Evolutionary conservation across 371 early-diverging fungal species (phyloP), one percentile per base, ranked within the genome.

Genomic region (Cokeromyces recurvatus): DNA sequence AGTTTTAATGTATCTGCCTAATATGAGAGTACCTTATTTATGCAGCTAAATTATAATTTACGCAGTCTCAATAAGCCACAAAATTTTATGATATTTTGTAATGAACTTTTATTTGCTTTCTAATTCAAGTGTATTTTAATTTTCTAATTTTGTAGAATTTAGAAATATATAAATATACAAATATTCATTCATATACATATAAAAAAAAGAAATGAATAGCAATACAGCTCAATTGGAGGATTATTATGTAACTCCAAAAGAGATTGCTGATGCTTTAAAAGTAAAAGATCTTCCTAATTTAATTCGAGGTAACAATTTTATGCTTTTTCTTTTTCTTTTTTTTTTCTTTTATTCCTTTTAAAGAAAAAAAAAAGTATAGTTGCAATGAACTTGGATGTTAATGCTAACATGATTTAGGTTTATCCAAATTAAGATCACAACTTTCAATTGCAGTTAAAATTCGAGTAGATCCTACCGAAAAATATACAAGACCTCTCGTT

Each of bases 401-500:
- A n/a, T 27, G 17, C 50, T 22, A 41, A 22, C 10, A 24, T 20
- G 20, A 14, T 9, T 25, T 3, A 46, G 69, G 55, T 35, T 38
- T 68, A 9, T 51, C 53, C 6, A 59, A 37, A n/a, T 43, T 68
- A 23, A 52, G 65, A 43, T 36, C 46, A 16, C 74, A 74, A 29
- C 45, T 74, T 2, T 39, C 40, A 2, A 52, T 55, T 29, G 71
- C 71, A 3, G 57, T 66, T 11, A 53, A 50, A 19, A 45, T 50
- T 27, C 62, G 68, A 17, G 58, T 74, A 12, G 71, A 74, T 64
- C 74, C 74, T 4, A 64, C 59, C 11, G 68, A 57, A 42, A 68
- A 65, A 32, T 31, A 53, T 11, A 71, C 74, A 4, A 46, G 64
- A 31, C 68, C 71, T 6, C 60, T 74, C 35, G 68, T 74, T 14